Base-by-base conservation (phyloP, 768 basidiomycete genomes). In the Psilocybe sp. region DNA sequence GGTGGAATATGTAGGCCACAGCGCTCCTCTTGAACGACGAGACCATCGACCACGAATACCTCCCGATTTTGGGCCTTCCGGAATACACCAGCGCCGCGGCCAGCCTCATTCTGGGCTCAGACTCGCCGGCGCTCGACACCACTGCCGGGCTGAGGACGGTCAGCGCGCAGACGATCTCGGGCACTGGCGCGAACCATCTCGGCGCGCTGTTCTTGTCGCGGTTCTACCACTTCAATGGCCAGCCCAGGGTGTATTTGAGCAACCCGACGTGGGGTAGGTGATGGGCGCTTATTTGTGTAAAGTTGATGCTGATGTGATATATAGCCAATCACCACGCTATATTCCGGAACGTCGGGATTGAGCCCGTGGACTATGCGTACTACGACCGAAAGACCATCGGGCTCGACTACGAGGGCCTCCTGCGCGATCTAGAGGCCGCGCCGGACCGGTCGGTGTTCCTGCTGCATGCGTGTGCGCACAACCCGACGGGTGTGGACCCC, bases 401-500 rank as follows among this genome's bases (percentile, higher is more conserved):
- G 11, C 78, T 98, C 36, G 91, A 95, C 63, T 89, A 84, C 59
- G 63, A 71, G 19, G 89, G 88, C 18, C 80, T 94, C 61, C 67
- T 86, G 44, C 66, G 66, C 13, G 59, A 81, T 10, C 67, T 95
- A 56, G 63, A 82, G 60, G 71, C 64, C 42, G 92, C 92, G 1
- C 83, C 89, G 5, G 69, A 77, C 10, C 81, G 84, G 15, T 95
- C 92, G 2, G 86, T 94, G 49, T 87, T 98, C 69, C 72, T 99
- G 54, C 69, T 99, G 37, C 95, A 98, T 63, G 91, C 87, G 8
- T 97, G 94, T 65, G 95, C 94, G 36, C 95, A 98, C 69, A 98
- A 98, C 64, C 95, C 94, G 7, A 98, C 96, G 2, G 95, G 95
- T 2, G 91, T 96, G 23, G 95, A 98, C 68, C 95, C 94, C 6